Percentiles rank a stretch among this genome's conserved stretches.
phyloP scores from a whole-genome alignment of 306 rosid species.

The Prunus salicina region DNA sequence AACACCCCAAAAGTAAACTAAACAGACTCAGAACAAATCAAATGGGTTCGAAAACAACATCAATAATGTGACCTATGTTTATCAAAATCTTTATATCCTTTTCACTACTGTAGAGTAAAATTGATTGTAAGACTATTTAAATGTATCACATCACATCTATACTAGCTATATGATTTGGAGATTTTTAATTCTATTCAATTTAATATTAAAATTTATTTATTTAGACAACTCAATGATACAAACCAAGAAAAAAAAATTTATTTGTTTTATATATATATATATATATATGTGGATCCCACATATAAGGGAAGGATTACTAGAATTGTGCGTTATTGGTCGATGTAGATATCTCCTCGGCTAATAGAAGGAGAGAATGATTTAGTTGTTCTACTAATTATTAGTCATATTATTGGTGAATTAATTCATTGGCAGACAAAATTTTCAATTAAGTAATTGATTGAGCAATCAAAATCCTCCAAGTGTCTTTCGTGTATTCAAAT shows the following conservation, averaged over 20 bases:
- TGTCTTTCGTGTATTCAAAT: background rate
- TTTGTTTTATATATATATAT: no score
- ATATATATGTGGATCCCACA: no score
- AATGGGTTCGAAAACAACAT: no score
- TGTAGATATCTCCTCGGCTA: background rate
- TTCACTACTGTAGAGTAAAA: no score
- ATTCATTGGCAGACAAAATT: background rate
- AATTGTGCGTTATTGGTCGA: slow-evolving; percentile 7
- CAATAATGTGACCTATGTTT: no score
- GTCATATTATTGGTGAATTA: background rate
- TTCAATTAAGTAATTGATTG: background rate
- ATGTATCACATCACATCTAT: no score
- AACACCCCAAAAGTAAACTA: no score
- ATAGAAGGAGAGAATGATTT: slow-evolving; percentile 5
- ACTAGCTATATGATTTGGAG: no score
- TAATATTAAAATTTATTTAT: background rate
- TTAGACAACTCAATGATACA: background rate
- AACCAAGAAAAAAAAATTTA: background rate
- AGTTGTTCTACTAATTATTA: background rate
- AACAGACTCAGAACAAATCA: no score
- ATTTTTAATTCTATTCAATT: no score
- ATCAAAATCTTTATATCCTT: no score
- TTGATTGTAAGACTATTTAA: no score
- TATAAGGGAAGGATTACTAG: background rate
- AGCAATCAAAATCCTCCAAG: slow-evolving; percentile 19